Base-by-base conservation (phyloP, 2,329 filamentous ascomycete species). In the Aspergillus costaricaensis region DNA sequence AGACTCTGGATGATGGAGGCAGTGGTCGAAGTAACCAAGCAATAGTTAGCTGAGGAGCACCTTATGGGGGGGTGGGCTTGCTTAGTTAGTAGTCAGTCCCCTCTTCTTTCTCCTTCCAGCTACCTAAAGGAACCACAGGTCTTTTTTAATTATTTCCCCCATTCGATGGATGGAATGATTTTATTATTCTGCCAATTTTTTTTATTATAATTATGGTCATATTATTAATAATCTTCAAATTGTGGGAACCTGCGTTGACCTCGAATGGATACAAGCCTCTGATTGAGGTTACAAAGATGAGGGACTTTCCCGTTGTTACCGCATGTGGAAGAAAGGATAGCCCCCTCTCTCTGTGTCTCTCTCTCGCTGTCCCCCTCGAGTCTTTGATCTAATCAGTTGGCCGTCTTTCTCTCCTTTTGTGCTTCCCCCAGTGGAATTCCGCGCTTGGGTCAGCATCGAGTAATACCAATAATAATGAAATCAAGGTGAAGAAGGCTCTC, bases 271-370 rank as follows among this genome's bases (percentile, higher is more conserved):
- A 21, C 19, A 15, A 27, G 44, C 23, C 14, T 15, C 21, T 43
- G 39, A 55, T 15, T 50, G 59, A 56, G 44, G 52, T 57, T 52
- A 63, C 56, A 61, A 58, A 61, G 27, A 58, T 55, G 62, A 62
- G 60, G 44, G 58, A 56, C 58, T 60, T 60, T 62, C 30, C 52
- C 25, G 23, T 55, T 59, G 47, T 58, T 59, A 53, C 62, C 58
- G 55, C 49, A 53, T 62, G 52, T 53, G 56, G 61, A 56, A 63
- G 49, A 44, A 47, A 54, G 60, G 52, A 54, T 50, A 50, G 25
- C 25, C 23, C 47, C 25, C 17, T 12, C 41, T 14, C 47, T 27
- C 44, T 49, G 27, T 30, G 10, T 30, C 4, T 49, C 15, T n/a
- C 5, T n/a, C 6, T 9, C 17, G 4, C 5, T n/a, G 2, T 8